Evolutionary conservation across 805 yeast species (phyloP), one percentile per base, ranked within the genome.

Genomic region (Candida pseudoglaebosa): DNA sequence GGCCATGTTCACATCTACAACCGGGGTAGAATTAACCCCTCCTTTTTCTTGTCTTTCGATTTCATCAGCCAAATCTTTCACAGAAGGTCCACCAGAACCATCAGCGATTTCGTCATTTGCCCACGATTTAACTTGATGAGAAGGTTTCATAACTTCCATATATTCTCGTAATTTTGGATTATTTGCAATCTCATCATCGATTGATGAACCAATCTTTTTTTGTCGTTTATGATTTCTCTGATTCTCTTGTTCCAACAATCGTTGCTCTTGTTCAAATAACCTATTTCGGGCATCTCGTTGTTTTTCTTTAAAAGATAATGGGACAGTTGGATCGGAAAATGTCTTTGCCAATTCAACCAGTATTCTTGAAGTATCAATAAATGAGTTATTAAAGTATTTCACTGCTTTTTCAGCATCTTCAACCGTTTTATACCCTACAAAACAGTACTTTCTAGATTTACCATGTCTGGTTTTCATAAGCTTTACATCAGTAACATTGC

Each of bases 361-460:
- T 14, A 93, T 74, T 49, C 75, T 78, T 2, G 95, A 72, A 1
- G 97, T 89, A 52, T 87, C 93, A 41, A 93, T 79, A 57, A 79
- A 93, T 1, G 95, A 77, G 5, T 75, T 71, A 62, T 93, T 71
- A 60, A 84, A 90, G 59, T 75, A 88, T 34, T 65, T 70, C 5
- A 81, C 91, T 0, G 96, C 96, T 32, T 70, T 74, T 36, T 72
- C 77, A 1, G 99, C 98, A 52, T 85, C 95, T 9, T 64, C 71
- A 14, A 63, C 69, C n/a, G 79, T 70, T 51, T 79, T 82, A 60
- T 76, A 93, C 1, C 99, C 99, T 37, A 93, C 70, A 52, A 93
- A 93, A 5, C 96, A 98, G 70, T 93, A 93, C 50, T 95, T 72
- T 61, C 99, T 78, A 7, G 95, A 84, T 52, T 82, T 84, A 18